Evolutionary conservation across 352 stramenopile species (phyloP).

Genomic region (Globisporangium polare): DNA sequence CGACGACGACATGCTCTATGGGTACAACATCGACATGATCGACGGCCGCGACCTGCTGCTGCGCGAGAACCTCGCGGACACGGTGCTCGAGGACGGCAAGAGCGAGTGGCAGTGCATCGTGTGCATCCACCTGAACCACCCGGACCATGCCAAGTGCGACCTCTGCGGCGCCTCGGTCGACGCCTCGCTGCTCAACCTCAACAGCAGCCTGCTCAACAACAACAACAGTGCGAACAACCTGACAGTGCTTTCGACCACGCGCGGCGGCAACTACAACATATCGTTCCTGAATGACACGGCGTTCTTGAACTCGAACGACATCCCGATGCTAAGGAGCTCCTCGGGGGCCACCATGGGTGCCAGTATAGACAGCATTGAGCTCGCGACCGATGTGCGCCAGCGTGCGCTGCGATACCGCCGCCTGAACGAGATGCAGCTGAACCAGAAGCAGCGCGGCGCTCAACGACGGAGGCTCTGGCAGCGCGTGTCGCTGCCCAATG

Average conservation of each 20-base stretch:
- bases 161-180: constrained; percentile 64
- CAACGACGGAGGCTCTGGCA: constrained; percentile 55
- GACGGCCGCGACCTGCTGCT: constrained; percentile 45
- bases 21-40: constrained; percentile 49
- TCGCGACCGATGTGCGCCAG: constrained; percentile 39
- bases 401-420: constrained; percentile 53
- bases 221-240: constrained; percentile 13
- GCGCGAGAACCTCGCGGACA: constrained; percentile 66
- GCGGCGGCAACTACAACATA: constrained; percentile 8
- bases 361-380: constrained; percentile 23
- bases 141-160: constrained; percentile 50
- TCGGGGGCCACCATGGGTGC: constrained; percentile 8
- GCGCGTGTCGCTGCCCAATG: constrained; percentile 47
- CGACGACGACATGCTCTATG: constrained; percentile 27
- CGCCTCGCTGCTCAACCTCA: constrained; percentile 42
- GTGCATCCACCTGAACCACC: constrained; percentile 73
- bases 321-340: constrained; percentile 19
- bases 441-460: constrained; percentile 57
- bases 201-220: constrained; percentile 25
- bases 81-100: constrained; percentile 48
- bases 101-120: constrained; percentile 76
- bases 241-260: constrained; percentile 22
- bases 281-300: constrained; percentile 15
- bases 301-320: constrained; percentile 18
- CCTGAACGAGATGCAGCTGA: constrained; percentile 67